Conservation (phyloP, 2,329 filamentous ascomycete genomes). For the Neofusicoccum laricinum region DNA sequence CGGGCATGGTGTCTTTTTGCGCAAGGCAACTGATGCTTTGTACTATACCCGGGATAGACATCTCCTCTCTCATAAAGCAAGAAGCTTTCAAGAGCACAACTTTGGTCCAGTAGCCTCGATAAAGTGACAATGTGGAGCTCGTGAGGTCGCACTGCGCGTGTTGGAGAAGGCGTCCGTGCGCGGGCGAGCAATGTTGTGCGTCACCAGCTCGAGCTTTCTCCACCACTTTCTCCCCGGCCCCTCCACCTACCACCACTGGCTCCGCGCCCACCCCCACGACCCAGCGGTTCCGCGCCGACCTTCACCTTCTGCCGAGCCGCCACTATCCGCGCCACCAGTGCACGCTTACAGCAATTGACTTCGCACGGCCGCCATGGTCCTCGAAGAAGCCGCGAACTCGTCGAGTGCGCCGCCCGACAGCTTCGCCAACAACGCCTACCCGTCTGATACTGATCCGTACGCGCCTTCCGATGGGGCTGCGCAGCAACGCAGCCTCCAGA, state of each 20-base stretch:
- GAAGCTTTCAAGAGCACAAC: background rate
- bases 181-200: background rate
- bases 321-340: background rate
- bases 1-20: conserved; percentile 5
- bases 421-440: conserved; percentile 28
- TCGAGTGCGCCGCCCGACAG: conserved; percentile 24
- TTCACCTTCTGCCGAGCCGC: background rate
- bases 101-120: background rate
- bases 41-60: conserved; percentile 13
- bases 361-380: conserved; percentile 35
- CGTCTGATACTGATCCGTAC: conserved; percentile 39
- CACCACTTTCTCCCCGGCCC: background rate
- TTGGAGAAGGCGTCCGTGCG: background rate
- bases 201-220: background rate
- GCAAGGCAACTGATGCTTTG: conserved; percentile 5
- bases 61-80: conserved; percentile 11
- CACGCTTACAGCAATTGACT: background rate
- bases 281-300: too few species aligned
- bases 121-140: background rate
- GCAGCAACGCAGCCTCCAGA: conserved; percentile 11
- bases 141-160: background rate
- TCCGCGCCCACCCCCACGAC: too few species aligned
- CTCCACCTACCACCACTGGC: background rate
- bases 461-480: conserved; percentile 18
- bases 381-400: conserved; percentile 35